Base-by-base conservation (phyloP, 2,329 filamentous ascomycete genomes). In the Alternaria arbusti region DNA sequence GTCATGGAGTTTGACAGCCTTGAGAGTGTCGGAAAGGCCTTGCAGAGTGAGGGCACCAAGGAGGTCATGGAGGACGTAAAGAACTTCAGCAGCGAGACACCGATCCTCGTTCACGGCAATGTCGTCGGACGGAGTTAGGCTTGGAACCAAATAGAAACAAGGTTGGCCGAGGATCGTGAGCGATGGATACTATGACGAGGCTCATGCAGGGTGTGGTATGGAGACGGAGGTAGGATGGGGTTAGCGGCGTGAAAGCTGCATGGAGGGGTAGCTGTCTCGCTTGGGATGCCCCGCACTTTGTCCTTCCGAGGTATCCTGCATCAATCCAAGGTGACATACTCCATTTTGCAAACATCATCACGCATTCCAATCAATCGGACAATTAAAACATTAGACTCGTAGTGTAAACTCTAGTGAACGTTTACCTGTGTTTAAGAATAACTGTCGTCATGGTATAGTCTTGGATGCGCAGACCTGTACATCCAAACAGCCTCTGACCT, bases 31-130 rank as follows among this genome's bases (percentile, higher is more conserved):
- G 61, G 61, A 17, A 72, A 70, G 32, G 77, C 75, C 2, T 13
- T 58, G n/a, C 54, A 56, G 28, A 69, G 66, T 15, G 51, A 64
- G 4, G 61, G 32, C 4, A 65, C 74, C 3, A 74, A 79, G 47
- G 78, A 80, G 25, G 73, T 84, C 55, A 71, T 80, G 65, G 76
- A 71, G 10, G 76, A 78, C 61, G 64, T 83, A 11, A 32, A 66
- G 12, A 80, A 78, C 47, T 78, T 80, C 49, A 79, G 76, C 62
- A 80, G 61, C 20, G 75, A 77, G 64, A 63, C 78, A 59, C 79
- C 81, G 0, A 62, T 81, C 17, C 30, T 78, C 7, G 9, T 75
- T 9, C 47, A 59, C 12, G 75, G 75, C 5, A 56, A 52, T 9
- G 56, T 78, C 20, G 62, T 75, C 25, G 67, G 58, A 7, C 26